Evolutionary conservation across 257 asterid species (phyloP).

Genomic region (Striga asiatica): DNA sequence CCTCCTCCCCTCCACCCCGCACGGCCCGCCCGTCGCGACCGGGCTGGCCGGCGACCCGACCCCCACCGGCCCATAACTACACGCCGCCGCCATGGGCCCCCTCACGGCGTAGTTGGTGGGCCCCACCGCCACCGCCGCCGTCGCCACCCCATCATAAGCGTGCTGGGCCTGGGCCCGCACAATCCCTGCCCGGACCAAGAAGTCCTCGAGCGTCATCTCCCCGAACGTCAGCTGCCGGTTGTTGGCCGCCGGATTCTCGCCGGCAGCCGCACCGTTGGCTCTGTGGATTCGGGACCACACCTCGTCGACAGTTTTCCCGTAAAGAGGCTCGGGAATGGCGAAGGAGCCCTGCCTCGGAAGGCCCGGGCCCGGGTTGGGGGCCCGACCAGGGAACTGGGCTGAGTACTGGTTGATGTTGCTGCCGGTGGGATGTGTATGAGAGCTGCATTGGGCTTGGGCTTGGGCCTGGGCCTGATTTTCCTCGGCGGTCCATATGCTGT

Average conservation of each 20-base stretch:
- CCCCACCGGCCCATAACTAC: conserved; percentile 33
- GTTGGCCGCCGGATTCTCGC: conserved; percentile 22
- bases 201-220: conserved; percentile 65
- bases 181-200: conserved; percentile 50
- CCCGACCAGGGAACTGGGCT: background rate
- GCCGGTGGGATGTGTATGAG: background rate
- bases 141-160: conserved; percentile 12
- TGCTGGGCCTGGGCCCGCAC: conserved; percentile 46
- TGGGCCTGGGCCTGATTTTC: conserved; percentile 55
- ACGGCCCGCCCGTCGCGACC: conserved; percentile 33
- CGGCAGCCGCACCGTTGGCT: background rate
- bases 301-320: conserved; percentile 57
- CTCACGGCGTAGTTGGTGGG: too few species aligned
- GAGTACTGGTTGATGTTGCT: background rate
- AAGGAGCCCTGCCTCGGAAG: conserved; percentile 50
- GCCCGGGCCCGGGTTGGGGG: conserved; percentile 9
- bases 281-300: conserved; percentile 56
- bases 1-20: conserved; percentile 38
- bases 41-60: conserved; percentile 53
- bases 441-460: conserved; percentile 8
- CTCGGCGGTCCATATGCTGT: conserved; percentile 70
- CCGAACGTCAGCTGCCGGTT: too few species aligned
- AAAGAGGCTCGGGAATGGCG: conserved; percentile 34
- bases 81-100: conserved; percentile 24
- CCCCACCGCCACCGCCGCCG: conserved; percentile 18